These are phyloP conservation scores for Coemansia sp. DNA, from an alignment of 192 early-diverging fungal species.

Conservation along the genomic window DNA sequence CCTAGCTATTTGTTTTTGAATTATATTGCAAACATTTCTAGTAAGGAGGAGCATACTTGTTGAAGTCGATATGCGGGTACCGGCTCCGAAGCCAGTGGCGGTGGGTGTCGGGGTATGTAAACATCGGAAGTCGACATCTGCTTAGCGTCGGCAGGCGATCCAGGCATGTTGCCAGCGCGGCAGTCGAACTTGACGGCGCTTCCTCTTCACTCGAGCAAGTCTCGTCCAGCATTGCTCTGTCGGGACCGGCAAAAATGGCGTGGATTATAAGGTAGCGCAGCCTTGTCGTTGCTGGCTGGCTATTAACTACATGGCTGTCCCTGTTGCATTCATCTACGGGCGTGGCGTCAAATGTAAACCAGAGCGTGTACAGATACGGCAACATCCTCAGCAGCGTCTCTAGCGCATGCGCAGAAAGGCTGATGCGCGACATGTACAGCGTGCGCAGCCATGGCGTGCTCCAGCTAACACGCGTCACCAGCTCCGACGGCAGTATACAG, in stretches of 20 bases:
- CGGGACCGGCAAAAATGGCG: constrained; percentile 6
- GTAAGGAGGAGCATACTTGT: constrained; percentile 47
- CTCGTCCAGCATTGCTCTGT: neutral
- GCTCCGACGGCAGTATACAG: constrained; percentile 22
- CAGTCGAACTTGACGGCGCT: neutral
- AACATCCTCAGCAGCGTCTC: constrained; percentile 24
- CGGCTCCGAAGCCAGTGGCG: constrained; percentile 25
- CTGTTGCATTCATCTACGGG: neutral
- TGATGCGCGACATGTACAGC: constrained; percentile 39
- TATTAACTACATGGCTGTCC: too few relatives aligned
- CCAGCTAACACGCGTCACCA: constrained; percentile 29
- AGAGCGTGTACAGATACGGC: constrained; percentile 41
- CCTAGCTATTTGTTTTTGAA: neutral
- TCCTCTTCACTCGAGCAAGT: neutral
- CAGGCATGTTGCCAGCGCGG: constrained; percentile 23
- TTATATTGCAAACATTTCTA: constrained; percentile 6
- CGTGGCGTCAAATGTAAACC: constrained; percentile 42
- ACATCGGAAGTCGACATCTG: constrained; percentile 52
- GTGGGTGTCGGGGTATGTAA: constrained; percentile 43
- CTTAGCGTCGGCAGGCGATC: constrained; percentile 21
- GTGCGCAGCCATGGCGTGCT: constrained; percentile 22
- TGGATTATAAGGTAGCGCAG: constrained; percentile 45
- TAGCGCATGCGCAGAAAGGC: constrained; percentile 13
- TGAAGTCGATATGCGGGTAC: constrained; percentile 35
- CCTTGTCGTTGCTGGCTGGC: neutral